Evolutionary conservation across 106 monocot genomes (phyloP).

Genomic region (Acanthochlamys bracteata): DNA sequence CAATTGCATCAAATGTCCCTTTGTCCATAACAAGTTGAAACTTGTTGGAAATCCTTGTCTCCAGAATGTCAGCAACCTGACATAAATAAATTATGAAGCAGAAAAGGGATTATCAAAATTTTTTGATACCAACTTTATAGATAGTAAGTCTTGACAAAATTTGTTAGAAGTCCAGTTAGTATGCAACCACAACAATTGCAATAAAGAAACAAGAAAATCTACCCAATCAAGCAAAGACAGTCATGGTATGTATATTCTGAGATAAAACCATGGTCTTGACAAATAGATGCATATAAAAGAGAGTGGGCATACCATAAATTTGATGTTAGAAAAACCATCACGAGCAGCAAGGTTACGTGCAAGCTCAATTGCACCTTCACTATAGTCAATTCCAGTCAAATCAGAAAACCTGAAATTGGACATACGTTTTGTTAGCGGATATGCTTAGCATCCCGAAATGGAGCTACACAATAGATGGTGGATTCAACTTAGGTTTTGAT

Average conservation of each 20-base stretch:
- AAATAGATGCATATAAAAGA: neutral
- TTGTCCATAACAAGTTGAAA: slow-evolving; percentile 73
- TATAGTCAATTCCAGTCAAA: slow-evolving; percentile 84
- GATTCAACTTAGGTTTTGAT: too few species aligned
- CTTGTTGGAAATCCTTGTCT: slow-evolving; percentile 49
- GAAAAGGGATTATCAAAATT: neutral
- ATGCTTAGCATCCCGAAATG: neutral
- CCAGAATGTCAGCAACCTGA: slow-evolving; percentile 79
- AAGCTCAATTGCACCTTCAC: slow-evolving; percentile 67
- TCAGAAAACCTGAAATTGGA: slow-evolving; percentile 59
- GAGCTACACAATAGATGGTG: neutral
- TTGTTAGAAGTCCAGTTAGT: too few species aligned
- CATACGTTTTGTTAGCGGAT: neutral
- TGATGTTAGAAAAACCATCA: slow-evolving; percentile 59
- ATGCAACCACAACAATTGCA: too few species aligned
- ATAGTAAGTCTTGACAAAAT: too few species aligned
- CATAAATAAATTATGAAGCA: neutral
- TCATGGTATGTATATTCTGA: too few species aligned
- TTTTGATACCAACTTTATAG: neutral
- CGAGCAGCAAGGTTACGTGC: slow-evolving; percentile 62
- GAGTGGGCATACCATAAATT: slow-evolving; percentile 42
- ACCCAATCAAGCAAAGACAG: neutral
- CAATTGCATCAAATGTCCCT: slow-evolving; percentile 68
- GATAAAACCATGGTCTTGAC: too few species aligned
- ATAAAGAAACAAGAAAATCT: too few species aligned